Conservation (phyloP, 306 rosid species). For the Luffa aegyptiaca region DNA sequence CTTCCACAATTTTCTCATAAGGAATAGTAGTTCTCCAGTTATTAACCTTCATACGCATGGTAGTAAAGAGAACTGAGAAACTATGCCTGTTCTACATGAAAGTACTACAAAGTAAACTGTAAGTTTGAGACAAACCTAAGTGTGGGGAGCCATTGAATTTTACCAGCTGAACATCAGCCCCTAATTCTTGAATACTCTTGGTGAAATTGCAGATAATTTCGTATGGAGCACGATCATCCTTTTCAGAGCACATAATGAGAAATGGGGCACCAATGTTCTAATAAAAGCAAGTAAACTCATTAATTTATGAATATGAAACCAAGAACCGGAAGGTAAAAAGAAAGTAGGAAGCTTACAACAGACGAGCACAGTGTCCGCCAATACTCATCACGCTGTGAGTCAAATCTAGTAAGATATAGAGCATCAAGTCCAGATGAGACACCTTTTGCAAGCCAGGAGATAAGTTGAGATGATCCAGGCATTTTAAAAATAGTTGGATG, state of each 20-base stretch:
- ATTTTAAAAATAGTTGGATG: slow-evolving; percentile 61
- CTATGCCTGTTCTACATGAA: not conserved
- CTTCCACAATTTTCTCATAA: not conserved
- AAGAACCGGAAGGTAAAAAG: not conserved
- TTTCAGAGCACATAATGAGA: slow-evolving; percentile 79
- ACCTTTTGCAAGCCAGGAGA: slow-evolving; percentile 82
- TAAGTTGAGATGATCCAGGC: slow-evolving; percentile 71
- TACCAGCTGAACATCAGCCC: slow-evolving; percentile 73
- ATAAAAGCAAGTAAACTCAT: not conserved
- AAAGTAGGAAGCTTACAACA: slow-evolving; percentile 46
- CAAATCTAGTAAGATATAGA: slow-evolving; percentile 73
- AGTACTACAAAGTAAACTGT: not conserved
- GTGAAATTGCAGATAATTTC: slow-evolving; percentile 51
- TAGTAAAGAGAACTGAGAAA: not conserved
- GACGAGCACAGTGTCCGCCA: slow-evolving; percentile 85
- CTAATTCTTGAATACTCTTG: slow-evolving; percentile 60
- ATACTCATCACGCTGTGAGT: slow-evolving; percentile 68
- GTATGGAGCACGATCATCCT: slow-evolving; percentile 67
- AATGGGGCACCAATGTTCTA: slow-evolving; percentile 89
- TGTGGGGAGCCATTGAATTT: slow-evolving; percentile 69
- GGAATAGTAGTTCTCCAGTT: not conserved
- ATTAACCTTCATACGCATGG: not conserved
- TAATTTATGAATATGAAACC: not conserved
- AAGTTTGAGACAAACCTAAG: slow-evolving; percentile 48
- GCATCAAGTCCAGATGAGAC: slow-evolving; percentile 86